These are phyloP conservation scores for Gymnopilus junonius DNA, from an alignment of 768 basidiomycete genomes.

Conservation along the genomic window DNA sequence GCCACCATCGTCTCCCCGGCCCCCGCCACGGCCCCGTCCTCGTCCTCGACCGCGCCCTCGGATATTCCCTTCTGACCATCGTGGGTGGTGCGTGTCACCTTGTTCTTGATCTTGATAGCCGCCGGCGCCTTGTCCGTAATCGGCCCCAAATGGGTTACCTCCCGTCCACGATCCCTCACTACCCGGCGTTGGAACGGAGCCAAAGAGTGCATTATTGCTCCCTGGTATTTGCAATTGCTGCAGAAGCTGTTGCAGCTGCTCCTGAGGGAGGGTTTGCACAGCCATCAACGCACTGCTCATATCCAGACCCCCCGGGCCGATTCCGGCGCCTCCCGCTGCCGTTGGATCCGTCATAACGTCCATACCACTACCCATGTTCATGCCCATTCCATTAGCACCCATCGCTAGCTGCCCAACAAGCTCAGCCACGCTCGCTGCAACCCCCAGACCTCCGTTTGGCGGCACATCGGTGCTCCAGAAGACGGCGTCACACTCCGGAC, in stretches of 20 bases:
- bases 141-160: conserved; percentile 44
- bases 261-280: conserved; percentile 48
- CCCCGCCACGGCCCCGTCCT: conserved; percentile 55
- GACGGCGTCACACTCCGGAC: conserved; percentile 62
- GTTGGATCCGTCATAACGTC: conserved; percentile 30
- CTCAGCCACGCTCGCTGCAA: conserved; percentile 62
- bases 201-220: conserved; percentile 11
- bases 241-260: conserved; percentile 68
- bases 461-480: conserved; percentile 60
- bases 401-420: conserved; percentile 66
- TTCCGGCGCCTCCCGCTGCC: background rate
- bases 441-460: conserved; percentile 19
- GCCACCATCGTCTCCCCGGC: conserved; percentile 57
- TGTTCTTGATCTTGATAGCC: conserved; percentile 41
- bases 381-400: conserved; percentile 16
- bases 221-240: conserved; percentile 34
- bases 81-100: conserved; percentile 36
- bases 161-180: conserved; percentile 37
- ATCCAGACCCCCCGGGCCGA: background rate
- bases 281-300: conserved; percentile 36
- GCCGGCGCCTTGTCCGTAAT: conserved; percentile 55
- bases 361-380: background rate
- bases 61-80: conserved; percentile 45
- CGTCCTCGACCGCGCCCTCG: conserved; percentile 59
- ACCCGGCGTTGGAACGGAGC: conserved; percentile 22